Evolutionary conservation across 805 yeast species (phyloP).

Genomic region (Candida oleophila): DNA sequence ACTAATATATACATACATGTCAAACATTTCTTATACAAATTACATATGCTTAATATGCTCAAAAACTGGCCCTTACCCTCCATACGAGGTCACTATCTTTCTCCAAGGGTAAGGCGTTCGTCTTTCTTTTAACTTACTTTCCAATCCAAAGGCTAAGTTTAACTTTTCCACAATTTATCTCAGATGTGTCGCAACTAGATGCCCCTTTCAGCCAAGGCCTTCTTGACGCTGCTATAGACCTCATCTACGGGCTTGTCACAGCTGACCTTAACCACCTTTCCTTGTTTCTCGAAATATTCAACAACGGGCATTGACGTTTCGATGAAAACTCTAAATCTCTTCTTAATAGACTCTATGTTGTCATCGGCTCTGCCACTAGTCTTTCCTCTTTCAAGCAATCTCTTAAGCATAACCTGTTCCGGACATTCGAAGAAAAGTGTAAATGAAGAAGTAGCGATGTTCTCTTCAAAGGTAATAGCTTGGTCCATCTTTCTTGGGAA

Average conservation of each 20-base stretch:
- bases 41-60: too few relatives aligned
- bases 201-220: constrained; percentile 51
- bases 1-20: constrained; percentile 11
- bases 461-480: constrained; percentile 86
- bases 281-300: constrained; percentile 70
- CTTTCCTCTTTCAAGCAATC: constrained; percentile 88
- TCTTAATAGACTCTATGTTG: constrained; percentile 84
- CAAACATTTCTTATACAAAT: too few relatives aligned
- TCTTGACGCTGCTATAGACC: constrained; percentile 69
- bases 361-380: constrained; percentile 95
- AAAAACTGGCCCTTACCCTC: too few relatives aligned
- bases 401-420: constrained; percentile 75
- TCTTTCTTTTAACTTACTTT: too few relatives aligned
- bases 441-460: constrained; percentile 66
- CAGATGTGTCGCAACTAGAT: constrained; percentile 16
- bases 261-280: constrained; percentile 71
- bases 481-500: constrained; percentile 99
- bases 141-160: too few relatives aligned
- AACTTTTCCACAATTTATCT: too few relatives aligned
- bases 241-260: constrained; percentile 81
- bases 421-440: constrained; percentile 81
- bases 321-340: constrained; percentile 81
- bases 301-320: constrained; percentile 95
- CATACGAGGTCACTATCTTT: too few relatives aligned
- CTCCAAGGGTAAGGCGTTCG: too few relatives aligned